Evolutionary conservation across 768 basidiomycete species (phyloP).

Genomic region (Auricularia sp.): DNA sequence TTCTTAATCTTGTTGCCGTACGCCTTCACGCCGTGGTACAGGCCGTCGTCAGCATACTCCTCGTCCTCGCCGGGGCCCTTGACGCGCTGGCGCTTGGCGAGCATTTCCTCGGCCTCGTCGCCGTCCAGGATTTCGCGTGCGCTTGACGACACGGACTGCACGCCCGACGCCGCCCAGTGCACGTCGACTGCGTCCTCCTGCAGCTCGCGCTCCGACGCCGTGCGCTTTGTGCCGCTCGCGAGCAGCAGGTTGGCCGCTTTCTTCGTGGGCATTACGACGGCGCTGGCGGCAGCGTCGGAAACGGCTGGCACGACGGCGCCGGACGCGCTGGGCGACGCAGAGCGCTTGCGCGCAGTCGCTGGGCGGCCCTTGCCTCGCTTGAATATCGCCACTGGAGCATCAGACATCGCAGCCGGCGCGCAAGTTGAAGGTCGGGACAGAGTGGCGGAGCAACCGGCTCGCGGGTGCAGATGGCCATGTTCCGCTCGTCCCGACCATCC

Average conservation of each 20-base stretch:
- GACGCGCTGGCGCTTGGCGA: constrained; percentile 52
- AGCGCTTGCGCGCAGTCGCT: constrained; percentile 64
- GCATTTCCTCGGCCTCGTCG: constrained; percentile 67
- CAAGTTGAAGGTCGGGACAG: background rate
- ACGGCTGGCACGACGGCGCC: constrained; percentile 18
- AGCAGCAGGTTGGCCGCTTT: constrained; percentile 61
- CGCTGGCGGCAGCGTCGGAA: constrained; percentile 21
- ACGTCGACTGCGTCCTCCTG: constrained; percentile 20
- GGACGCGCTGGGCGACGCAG: constrained; percentile 43
- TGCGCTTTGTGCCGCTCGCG: constrained; percentile 65
- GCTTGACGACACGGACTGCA: constrained; percentile 58
- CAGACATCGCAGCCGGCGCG: constrained; percentile 1
- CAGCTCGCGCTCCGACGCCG: constrained; percentile 24
- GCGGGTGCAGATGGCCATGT: background rate
- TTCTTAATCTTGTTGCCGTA: constrained; percentile 77
- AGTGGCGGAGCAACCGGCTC: background rate
- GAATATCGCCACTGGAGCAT: constrained; percentile 63
- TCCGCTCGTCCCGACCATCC: background rate
- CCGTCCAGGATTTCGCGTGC: constrained; percentile 72
- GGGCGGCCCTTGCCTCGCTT: constrained; percentile 78
- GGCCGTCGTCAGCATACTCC: constrained; percentile 58
- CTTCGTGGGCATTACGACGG: constrained; percentile 69
- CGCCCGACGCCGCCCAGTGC: constrained; percentile 60
- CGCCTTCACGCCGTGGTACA: constrained; percentile 76
- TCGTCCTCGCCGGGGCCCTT: constrained; percentile 39